phyloP scores from a whole-genome alignment of 345 rosid species.

The Raphanus raphanistrum region DNA sequence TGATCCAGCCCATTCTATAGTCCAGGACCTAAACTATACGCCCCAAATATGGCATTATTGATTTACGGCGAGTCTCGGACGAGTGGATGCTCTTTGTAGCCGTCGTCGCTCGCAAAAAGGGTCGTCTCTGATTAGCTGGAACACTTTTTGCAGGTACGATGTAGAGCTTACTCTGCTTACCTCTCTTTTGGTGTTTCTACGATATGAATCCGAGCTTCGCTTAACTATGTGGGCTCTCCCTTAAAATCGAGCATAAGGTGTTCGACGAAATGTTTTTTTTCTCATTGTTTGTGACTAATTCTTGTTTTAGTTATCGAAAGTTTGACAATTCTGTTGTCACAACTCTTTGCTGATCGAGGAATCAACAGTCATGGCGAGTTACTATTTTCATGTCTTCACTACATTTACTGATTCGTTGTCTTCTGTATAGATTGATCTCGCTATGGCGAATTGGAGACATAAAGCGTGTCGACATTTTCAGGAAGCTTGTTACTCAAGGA shows the following conservation, averaged over 20 bases:
- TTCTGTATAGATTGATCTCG: too few relatives aligned
- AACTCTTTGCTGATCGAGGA: too few relatives aligned
- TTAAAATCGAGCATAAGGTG: conserved; percentile 23
- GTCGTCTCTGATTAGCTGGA: not conserved
- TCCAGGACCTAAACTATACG: not conserved
- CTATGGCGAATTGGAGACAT: not conserved
- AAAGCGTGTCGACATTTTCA: not conserved
- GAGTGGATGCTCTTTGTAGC: not conserved
- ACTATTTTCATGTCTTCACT: too few relatives aligned
- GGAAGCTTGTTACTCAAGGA: not conserved
- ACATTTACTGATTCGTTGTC: too few relatives aligned
- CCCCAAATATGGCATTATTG: not conserved
- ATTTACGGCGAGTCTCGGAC: not conserved
- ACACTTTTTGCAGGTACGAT: not conserved
- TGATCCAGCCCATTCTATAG: not conserved
- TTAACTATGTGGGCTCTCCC: not conserved
- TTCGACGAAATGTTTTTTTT: conserved; percentile 19
- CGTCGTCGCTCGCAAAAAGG: not conserved
- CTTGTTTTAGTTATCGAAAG: not conserved
- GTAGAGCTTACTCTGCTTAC: not conserved
- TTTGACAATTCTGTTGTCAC: not conserved
- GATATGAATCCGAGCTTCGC: conserved; percentile 25
- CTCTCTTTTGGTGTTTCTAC: not conserved
- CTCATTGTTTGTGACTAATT: not conserved
- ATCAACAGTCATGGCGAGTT: too few relatives aligned